These are phyloP conservation scores for Rosellinia necatrix DNA, from an alignment of 2,329 filamentous ascomycete species.

Conservation along the genomic window DNA sequence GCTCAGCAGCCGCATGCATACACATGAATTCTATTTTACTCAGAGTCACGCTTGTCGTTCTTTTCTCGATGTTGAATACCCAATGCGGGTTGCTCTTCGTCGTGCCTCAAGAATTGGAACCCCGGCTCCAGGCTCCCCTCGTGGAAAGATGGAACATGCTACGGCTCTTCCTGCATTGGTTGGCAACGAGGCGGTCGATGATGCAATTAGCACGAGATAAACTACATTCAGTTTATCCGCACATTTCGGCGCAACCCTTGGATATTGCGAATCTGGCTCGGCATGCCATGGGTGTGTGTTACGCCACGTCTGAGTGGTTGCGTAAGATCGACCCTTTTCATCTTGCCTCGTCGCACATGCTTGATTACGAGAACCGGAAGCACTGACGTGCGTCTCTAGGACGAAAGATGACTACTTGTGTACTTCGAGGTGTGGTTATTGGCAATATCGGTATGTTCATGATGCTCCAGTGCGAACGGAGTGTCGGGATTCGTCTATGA, in stretches of 20 bases:
- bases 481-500: no score
- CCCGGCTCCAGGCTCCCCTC: not conserved
- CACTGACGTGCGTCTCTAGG: no score
- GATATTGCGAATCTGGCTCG: not conserved
- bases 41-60: not conserved
- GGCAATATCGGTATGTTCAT: no score
- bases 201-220: not conserved
- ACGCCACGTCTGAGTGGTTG: conserved; percentile 8
- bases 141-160: not conserved
- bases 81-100: no score
- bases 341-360: not conserved
- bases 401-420: no score
- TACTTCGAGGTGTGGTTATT: no score
- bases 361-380: no score
- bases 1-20: not conserved
- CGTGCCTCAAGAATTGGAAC: not conserved
- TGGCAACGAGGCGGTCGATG: not conserved
- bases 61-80: no score
- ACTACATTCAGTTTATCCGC: not conserved
- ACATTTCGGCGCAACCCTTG: no score
- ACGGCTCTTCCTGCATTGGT: not conserved
- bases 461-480: no score
- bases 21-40: not conserved
- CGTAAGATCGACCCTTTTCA: not conserved
- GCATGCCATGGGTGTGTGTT: conserved; percentile 3